Percentiles rank a stretch among this genome's conserved stretches.
These are phyloP conservation scores for Abrus pulchellus DNA, from an alignment of 306 rosid species.

Conservation along the genomic window DNA sequence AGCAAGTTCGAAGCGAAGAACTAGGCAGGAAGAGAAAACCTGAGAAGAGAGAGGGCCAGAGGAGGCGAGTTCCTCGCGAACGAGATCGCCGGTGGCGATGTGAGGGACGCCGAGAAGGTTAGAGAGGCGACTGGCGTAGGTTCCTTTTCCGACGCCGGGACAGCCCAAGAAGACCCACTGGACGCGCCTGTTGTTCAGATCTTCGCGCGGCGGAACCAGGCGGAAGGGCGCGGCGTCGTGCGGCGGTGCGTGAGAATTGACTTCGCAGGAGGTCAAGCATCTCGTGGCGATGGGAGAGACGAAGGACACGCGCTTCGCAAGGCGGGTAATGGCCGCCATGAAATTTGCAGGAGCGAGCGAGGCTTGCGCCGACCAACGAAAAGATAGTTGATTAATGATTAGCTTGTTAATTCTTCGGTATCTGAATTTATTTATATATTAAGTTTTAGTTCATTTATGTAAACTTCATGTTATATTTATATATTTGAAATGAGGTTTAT, in stretches of 20 bases:
- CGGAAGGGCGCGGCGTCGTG: constrained; percentile 43
- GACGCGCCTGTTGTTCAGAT: constrained; percentile 63
- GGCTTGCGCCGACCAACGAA: background rate
- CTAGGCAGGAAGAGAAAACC: constrained; percentile 48
- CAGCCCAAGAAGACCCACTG: constrained; percentile 93
- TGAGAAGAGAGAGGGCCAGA: constrained; percentile 76
- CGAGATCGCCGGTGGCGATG: constrained; percentile 95
- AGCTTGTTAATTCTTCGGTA: background rate
- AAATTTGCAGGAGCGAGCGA: constrained; percentile 15
- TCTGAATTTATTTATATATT: background rate
- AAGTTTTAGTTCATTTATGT: background rate
- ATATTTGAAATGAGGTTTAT: background rate
- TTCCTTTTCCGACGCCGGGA: constrained; percentile 97
- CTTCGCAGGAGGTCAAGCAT: constrained; percentile 57
- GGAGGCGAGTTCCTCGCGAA: constrained; percentile 90
- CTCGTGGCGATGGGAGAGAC: constrained; percentile 45
- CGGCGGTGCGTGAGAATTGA: constrained; percentile 50
- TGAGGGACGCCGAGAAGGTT: constrained; percentile 84
- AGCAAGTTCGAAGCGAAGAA: background rate
- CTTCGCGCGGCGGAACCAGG: constrained; percentile 47
- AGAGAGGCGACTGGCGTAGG: constrained; percentile 89
- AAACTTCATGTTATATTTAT: background rate
- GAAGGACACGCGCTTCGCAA: constrained; percentile 55
- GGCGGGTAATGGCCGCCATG: constrained; percentile 91
- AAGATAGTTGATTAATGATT: constrained; percentile 5